These are phyloP conservation scores for Penicillium hesseltinei DNA, from an alignment of 2,329 filamentous ascomycete species.

Conservation along the genomic window DNA sequence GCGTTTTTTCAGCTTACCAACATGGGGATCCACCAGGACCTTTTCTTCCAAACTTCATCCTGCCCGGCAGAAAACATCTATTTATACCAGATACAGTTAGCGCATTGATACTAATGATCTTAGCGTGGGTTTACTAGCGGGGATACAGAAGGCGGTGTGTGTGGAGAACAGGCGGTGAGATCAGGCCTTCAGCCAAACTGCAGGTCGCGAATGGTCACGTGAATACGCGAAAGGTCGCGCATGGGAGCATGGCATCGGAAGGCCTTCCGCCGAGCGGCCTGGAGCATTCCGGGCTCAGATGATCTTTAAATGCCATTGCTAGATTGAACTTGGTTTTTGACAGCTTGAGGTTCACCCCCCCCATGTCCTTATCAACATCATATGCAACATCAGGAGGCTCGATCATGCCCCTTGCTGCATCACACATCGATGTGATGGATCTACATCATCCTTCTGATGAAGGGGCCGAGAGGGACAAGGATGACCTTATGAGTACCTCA, in stretches of 20 bases:
- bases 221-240: conserved; percentile 13
- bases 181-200: conserved; percentile 7
- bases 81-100: not conserved
- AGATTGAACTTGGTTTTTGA: not conserved
- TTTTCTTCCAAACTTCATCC: not conserved
- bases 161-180: conserved; percentile 10
- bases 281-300: conserved; percentile 22
- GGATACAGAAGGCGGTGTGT: conserved; percentile 19
- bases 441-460: not conserved
- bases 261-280: conserved; percentile 7
- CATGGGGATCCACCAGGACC: not conserved
- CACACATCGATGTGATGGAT: conserved; percentile 1
- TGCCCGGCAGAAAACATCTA: conserved; percentile 2
- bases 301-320: not conserved
- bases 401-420: conserved; percentile 4
- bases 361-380: not conserved
- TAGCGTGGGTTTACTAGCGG: conserved; percentile 3
- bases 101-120: not conserved
- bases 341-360: not conserved
- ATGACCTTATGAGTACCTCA: not conserved
- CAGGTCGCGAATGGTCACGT: conserved; percentile 23
- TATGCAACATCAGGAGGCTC: not conserved
- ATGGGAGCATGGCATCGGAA: conserved; percentile 7
- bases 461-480: not conserved
- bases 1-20: conserved; percentile 17